These are phyloP conservation scores for Colletotrichum salicis DNA, from an alignment of 2,329 filamentous ascomycete species.

Conservation along the genomic window DNA sequence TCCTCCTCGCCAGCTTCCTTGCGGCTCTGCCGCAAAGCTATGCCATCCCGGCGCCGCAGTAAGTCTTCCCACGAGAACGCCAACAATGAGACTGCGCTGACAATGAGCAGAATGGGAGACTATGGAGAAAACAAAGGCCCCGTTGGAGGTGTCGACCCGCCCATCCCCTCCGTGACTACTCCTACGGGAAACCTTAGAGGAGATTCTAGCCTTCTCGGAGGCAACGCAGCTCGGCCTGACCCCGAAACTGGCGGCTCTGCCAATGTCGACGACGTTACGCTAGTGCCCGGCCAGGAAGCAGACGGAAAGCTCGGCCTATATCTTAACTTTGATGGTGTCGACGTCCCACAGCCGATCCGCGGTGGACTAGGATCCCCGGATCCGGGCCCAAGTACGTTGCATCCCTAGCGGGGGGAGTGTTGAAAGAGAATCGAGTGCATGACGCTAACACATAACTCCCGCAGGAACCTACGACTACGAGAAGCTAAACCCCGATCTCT, in stretches of 20 bases:
- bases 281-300: conserved; percentile 62
- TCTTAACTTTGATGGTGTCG: conserved; percentile 62
- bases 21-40: conserved; percentile 14
- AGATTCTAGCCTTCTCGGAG: conserved; percentile 51
- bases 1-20: conserved; percentile 12
- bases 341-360: conserved; percentile 66
- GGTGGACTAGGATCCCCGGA: conserved; percentile 61
- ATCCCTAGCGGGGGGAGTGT: neutral
- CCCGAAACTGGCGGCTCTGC: conserved; percentile 50
- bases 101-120: conserved; percentile 45
- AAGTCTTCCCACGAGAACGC: neutral
- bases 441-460: conserved; percentile 7
- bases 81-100: no score
- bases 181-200: conserved; percentile 54
- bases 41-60: conserved; percentile 26
- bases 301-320: conserved; percentile 61
- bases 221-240: conserved; percentile 49
- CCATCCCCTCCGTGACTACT: conserved; percentile 50
- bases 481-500: conserved; percentile 63
- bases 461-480: conserved; percentile 53
- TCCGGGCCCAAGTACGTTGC: conserved; percentile 59
- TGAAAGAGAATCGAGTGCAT: neutral
- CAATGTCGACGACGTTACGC: conserved; percentile 49
- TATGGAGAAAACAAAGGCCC: conserved; percentile 55
- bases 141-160: conserved; percentile 52